phyloP scores from a whole-genome alignment of 2,329 filamentous ascomycete species.

The Trichoderma aggressivum region DNA sequence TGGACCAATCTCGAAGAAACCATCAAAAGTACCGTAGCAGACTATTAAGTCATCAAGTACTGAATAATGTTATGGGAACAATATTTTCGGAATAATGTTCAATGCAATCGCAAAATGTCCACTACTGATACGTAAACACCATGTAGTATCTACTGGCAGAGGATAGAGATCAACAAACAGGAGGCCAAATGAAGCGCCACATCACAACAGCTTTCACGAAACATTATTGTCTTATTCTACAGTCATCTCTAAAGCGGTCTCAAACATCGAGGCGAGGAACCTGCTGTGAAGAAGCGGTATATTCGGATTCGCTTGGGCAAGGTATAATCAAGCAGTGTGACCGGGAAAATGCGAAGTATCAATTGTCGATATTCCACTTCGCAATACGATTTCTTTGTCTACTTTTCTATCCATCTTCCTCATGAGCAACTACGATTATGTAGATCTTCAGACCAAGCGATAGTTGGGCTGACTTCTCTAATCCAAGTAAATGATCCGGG shows the following conservation, averaged over 20 bases:
- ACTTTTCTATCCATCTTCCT: background rate
- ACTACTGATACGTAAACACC: too few species aligned
- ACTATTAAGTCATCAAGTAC: background rate
- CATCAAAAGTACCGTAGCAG: background rate
- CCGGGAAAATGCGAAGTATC: background rate
- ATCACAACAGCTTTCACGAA: background rate
- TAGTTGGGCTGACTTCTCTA: background rate
- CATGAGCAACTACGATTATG: background rate
- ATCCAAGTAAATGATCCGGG: background rate
- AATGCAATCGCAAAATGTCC: too few species aligned
- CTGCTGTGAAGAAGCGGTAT: background rate
- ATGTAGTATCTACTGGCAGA: too few species aligned
- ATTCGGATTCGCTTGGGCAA: background rate
- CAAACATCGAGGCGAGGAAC: background rate
- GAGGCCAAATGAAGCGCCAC: too few species aligned
- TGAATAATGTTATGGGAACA: too few species aligned
- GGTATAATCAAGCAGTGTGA: background rate
- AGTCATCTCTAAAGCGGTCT: background rate
- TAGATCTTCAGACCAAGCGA: background rate
- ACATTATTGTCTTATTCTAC: background rate
- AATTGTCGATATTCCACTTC: background rate
- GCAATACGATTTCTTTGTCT: background rate
- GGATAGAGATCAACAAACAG: too few species aligned
- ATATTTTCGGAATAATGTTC: too few species aligned
- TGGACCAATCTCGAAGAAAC: constrained; percentile 23